These are phyloP conservation scores for Candida sonorensis DNA, from an alignment of 805 yeast genomes.

Conservation along the genomic window DNA sequence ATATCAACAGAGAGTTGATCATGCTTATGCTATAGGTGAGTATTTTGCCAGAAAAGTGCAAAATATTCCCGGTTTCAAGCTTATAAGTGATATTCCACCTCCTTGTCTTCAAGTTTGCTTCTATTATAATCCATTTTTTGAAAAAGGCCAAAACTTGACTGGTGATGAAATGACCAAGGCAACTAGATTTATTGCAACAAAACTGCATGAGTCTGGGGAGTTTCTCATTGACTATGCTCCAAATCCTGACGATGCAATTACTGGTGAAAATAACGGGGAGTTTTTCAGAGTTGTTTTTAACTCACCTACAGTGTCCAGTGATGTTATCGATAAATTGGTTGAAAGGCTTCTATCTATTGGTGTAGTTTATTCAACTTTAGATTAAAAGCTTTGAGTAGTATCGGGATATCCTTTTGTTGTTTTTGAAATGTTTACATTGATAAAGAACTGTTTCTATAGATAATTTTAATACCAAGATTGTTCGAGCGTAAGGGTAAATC, in stretches of 20 bases:
- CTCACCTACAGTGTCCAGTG: slow-evolving; percentile 50
- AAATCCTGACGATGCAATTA: slow-evolving; percentile 36
- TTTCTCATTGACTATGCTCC: slow-evolving; percentile 79
- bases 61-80: slow-evolving; percentile 37
- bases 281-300: slow-evolving; percentile 82
- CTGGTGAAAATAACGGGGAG: slow-evolving; percentile 52
- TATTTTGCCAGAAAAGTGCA: slow-evolving; percentile 47
- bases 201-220: slow-evolving; percentile 54
- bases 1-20: slow-evolving; percentile 59
- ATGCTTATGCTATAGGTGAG: slow-evolving; percentile 60
- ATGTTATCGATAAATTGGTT: slow-evolving; percentile 39
- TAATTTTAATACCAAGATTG: too few species aligned
- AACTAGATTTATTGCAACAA: slow-evolving; percentile 57
- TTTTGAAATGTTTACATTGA: too few species aligned
- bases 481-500: too few species aligned
- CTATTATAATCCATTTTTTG: slow-evolving; percentile 46
- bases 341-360: slow-evolving; percentile 33
- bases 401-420: too few species aligned
- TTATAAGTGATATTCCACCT: slow-evolving; percentile 54
- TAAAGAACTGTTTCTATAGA: too few species aligned
- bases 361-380: slow-evolving; percentile 1
- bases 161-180: slow-evolving; percentile 39
- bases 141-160: slow-evolving; percentile 11
- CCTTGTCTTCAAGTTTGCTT: slow-evolving; percentile 83
- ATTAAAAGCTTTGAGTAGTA: too few species aligned